A percentile compares a stretch with the other conserved stretches of the same genome.
phyloP scores from a whole-genome alignment of 179 eudicot species.

The Silene vulgaris region DNA sequence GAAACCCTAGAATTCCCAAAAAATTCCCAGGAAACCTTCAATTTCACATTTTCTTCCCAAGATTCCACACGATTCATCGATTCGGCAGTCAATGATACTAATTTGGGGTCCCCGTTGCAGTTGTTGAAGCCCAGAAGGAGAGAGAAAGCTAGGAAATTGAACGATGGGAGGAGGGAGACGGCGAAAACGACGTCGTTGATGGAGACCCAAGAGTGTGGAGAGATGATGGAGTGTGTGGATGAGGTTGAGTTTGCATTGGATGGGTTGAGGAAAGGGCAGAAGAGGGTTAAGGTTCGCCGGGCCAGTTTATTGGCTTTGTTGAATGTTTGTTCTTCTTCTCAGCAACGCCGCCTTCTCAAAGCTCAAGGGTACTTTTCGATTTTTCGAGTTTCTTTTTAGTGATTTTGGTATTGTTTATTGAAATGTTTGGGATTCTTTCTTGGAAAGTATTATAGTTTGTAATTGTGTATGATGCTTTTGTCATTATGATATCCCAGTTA shows the following conservation, averaged over 20 bases:
- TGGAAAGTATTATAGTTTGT: not conserved
- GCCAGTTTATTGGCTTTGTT: slow-evolving; percentile 75
- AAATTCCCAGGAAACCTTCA: slow-evolving; percentile 43
- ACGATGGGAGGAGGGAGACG: slow-evolving; percentile 34
- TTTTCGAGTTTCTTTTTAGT: not conserved
- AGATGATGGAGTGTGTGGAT: slow-evolving; percentile 92
- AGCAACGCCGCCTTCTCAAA: slow-evolving; percentile 59
- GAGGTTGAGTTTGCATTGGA: slow-evolving; percentile 87
- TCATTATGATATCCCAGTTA: too few relatives aligned
- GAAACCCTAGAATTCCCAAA: slow-evolving; percentile 29
- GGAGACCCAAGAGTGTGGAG: slow-evolving; percentile 94
- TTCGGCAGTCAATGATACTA: slow-evolving; percentile 19
- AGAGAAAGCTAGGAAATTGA: slow-evolving; percentile 37
- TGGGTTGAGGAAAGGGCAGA: slow-evolving; percentile 60
- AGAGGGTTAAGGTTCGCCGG: slow-evolving; percentile 46
- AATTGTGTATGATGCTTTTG: too few relatives aligned
- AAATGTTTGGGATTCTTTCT: not conserved
- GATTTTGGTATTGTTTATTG: not conserved
- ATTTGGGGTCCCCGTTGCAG: slow-evolving; percentile 29
- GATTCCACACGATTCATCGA: slow-evolving; percentile 48
- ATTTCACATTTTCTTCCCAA: slow-evolving; percentile 54
- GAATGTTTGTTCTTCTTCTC: slow-evolving; percentile 53
- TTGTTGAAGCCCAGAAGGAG: slow-evolving; percentile 32
- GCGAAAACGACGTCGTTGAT: slow-evolving; percentile 51
- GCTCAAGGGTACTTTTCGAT: slow-evolving; percentile 59